Evolutionary conservation across 2,329 filamentous ascomycete genomes (phyloP).

Genomic region (Aureobasidium sp.): DNA sequence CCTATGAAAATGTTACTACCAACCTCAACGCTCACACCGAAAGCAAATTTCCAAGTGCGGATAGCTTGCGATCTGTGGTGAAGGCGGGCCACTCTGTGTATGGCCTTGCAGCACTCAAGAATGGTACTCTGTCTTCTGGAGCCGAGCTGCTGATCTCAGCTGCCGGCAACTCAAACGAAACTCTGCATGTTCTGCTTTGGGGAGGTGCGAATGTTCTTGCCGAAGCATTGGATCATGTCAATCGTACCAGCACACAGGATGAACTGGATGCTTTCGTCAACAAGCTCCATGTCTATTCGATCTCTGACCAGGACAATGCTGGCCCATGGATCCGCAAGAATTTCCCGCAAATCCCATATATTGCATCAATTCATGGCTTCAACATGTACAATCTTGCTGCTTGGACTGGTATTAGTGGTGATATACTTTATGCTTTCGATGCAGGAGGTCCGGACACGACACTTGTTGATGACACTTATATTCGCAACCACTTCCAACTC

Average conservation of each 20-base stretch:
- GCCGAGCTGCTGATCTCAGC: slow-evolving; percentile 22
- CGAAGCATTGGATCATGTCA: slow-evolving; percentile 39
- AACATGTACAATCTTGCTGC: slow-evolving; percentile 49
- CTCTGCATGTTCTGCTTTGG: slow-evolving; percentile 45
- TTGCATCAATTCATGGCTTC: slow-evolving; percentile 50
- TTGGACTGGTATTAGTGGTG: slow-evolving; percentile 52
- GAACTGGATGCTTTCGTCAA: slow-evolving; percentile 33
- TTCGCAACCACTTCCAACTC: slow-evolving; percentile 49
- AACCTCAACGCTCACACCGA: slow-evolving; percentile 39
- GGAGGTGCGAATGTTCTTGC: slow-evolving; percentile 48
- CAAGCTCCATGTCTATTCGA: slow-evolving; percentile 48
- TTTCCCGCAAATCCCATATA: slow-evolving; percentile 51
- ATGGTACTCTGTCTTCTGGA: slow-evolving; percentile 21
- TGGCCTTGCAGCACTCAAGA: slow-evolving; percentile 32
- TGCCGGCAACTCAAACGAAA: slow-evolving; percentile 26
- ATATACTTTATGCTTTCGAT: slow-evolving; percentile 42
- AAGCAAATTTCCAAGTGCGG: slow-evolving; percentile 23
- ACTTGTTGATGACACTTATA: slow-evolving; percentile 46
- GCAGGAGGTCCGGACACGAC: slow-evolving; percentile 43
- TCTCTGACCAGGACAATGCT: slow-evolving; percentile 54
- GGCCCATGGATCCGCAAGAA: slow-evolving; percentile 49
- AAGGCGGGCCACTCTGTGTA: slow-evolving; percentile 34
- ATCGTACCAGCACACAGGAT: slow-evolving; percentile 21
- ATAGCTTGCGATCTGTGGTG: slow-evolving; percentile 21
- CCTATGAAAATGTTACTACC: slow-evolving; percentile 28